These are phyloP conservation scores for Eimeria praecox DNA, from an alignment of 169 alveolate genomes.

Conservation along the genomic window DNA sequence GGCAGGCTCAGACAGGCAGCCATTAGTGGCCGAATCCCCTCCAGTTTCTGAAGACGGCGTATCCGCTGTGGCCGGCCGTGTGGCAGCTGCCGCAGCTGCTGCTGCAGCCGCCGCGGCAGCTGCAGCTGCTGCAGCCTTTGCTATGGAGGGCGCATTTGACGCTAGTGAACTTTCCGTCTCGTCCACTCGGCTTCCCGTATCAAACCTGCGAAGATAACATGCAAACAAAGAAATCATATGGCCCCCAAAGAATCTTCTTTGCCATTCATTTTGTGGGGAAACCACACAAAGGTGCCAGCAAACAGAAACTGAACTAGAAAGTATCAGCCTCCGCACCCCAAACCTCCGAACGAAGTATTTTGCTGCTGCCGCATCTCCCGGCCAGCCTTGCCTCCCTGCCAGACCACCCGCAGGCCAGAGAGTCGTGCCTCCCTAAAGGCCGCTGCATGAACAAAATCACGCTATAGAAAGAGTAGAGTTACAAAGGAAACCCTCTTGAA, in stretches of 20 bases:
- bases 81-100: constrained; percentile 61
- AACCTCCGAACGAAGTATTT: constrained; percentile 70
- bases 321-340: constrained; percentile 41
- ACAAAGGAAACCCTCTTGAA: background rate
- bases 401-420: constrained; percentile 58
- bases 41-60: constrained; percentile 22
- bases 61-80: background rate
- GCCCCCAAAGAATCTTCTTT: background rate
- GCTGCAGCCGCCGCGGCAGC: constrained; percentile 67
- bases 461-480: background rate
- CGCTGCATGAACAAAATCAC: constrained; percentile 40
- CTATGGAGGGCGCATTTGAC: constrained; percentile 48
- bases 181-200: constrained; percentile 64
- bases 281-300: background rate
- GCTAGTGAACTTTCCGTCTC: background rate
- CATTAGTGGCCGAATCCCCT: background rate
- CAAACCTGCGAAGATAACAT: constrained; percentile 47
- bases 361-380: constrained; percentile 69
- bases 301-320: background rate
- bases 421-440: constrained; percentile 72
- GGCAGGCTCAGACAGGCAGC: background rate
- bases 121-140: constrained; percentile 74
- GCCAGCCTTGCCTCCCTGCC: constrained; percentile 76
- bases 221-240: background rate
- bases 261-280: background rate